A percentile compares a stretch with the other conserved stretches of the same genome.
phyloP scores from a whole-genome alignment of 805 yeast species.

The Saccharomyces mikatae region DNA sequence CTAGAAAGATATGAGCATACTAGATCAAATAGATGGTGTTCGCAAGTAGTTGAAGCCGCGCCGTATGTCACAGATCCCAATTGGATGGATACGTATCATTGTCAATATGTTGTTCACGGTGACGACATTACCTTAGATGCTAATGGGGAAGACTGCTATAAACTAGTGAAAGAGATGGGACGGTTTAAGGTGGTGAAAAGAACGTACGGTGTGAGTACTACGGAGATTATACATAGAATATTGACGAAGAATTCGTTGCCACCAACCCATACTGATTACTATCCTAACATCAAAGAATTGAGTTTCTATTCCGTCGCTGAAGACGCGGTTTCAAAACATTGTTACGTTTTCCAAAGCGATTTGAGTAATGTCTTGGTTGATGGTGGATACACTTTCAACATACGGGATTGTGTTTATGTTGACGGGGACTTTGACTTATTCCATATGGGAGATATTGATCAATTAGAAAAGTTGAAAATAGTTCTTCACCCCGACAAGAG shows the following conservation, averaged over 20 bases:
- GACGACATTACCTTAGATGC: slow-evolving; percentile 97
- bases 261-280: slow-evolving; percentile 1
- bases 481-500: slow-evolving; percentile 40
- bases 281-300: slow-evolving; percentile 19
- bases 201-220: slow-evolving; percentile 89
- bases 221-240: slow-evolving; percentile 89
- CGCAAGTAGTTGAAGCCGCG: slow-evolving; percentile 61
- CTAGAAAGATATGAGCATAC: slow-evolving; percentile 80
- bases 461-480: slow-evolving; percentile 43
- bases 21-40: slow-evolving; percentile 84
- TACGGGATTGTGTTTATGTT: slow-evolving; percentile 21
- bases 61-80: slow-evolving; percentile 85
- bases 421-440: slow-evolving; percentile 89
- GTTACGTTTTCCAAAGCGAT: slow-evolving; percentile 49
- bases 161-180: slow-evolving; percentile 73
- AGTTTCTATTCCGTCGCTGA: slow-evolving; percentile 51
- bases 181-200: slow-evolving; percentile 84
- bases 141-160: slow-evolving; percentile 88
- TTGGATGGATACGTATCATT: slow-evolving; percentile 64
- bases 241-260: slow-evolving; percentile 30
- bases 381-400: slow-evolving; percentile 8
- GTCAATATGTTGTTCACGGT: slow-evolving; percentile 94
- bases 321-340: slow-evolving; percentile 47
- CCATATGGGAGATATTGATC: slow-evolving; percentile 86
- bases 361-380: slow-evolving; percentile 26